Base-by-base conservation (phyloP, 2,329 filamentous ascomycete genomes). In the Lecanoromycetidae sp. region DNA sequence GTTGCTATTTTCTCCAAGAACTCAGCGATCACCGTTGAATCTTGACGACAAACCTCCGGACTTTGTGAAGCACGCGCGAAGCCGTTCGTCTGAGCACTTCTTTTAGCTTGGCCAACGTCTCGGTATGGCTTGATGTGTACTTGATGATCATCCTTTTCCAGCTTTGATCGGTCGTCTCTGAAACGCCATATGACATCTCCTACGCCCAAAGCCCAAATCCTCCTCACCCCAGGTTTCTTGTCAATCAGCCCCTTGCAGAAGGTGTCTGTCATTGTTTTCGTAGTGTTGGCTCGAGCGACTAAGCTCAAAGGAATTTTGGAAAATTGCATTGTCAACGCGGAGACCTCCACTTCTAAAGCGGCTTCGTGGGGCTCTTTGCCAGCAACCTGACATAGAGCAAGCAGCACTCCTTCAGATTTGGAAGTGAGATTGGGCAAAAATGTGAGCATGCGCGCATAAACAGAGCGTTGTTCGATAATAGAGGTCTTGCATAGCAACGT, bases 361-460 rank as follows among this genome's bases (percentile, higher is more conserved):
- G 74, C 68, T 63, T 98, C 91, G 57, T 93, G 96, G 6, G 87
- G 80, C 65, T 98, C 91, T 59, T 95, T 94, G 5, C 75, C 67
- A 15, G 84, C 80, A 12, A 87, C 70, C 15, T 77, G 65, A 5
- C 82, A 77, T 49, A 96, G 71, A 5, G 76, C 77, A 41, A 72
- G 67, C 1, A 79, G 74, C 25, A 90, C 72, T 55, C 83, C 83
- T 48, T 74, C 71, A 0, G 84, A 82, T 32, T 83, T 71, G 2
- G 72, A 64, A 9, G 70, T 63, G 2, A 79, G 82, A 35, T 77
- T 68, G 1, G 77, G 72, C 25, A 90, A 65, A 5, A 72, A 70
- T 41, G 76, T 70, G 3, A 98, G 71, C 71, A 94, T 85, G 58
- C 91, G 84, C 4, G 86, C 81, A 64, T 95, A 80, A 2, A 88